Evolutionary conservation across 78 protist genomes (phyloP).

Genomic region (Dictyostelium capitatum): DNA sequence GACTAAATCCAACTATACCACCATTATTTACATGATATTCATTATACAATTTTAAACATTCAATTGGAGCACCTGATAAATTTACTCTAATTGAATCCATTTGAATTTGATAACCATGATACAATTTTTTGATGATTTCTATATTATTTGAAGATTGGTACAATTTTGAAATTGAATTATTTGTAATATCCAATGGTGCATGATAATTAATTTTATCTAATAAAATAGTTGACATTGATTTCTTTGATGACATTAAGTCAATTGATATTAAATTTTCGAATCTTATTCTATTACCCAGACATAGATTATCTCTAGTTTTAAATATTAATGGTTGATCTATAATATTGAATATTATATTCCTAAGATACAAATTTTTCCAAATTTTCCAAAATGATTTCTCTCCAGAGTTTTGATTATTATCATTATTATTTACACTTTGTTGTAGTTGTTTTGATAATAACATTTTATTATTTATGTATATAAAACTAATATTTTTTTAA

Average conservation of each 20-base stretch:
- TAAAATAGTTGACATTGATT: background rate
- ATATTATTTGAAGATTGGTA: background rate
- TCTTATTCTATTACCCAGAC: background rate
- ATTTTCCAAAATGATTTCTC: slow-evolving; percentile 23
- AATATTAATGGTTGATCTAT: background rate
- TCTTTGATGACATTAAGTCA: background rate
- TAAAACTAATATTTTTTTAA: too few species aligned
- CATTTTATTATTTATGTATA: too few species aligned
- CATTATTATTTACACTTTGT: too few species aligned
- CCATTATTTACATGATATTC: background rate
- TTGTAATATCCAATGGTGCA: background rate
- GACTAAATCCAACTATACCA: background rate
- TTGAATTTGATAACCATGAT: background rate
- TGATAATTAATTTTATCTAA: background rate
- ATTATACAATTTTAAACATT: background rate
- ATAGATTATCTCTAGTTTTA: background rate
- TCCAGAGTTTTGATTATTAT: background rate
- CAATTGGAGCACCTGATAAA: background rate
- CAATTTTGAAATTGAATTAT: background rate
- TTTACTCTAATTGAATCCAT: background rate
- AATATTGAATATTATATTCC: background rate
- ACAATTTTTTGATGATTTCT: background rate
- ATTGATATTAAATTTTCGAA: slow-evolving; percentile 3
- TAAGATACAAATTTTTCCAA: background rate
- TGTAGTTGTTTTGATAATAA: too few species aligned